phyloP scores from a whole-genome alignment of 441 rosid genomes.

The Euphorbia celastroides region DNA sequence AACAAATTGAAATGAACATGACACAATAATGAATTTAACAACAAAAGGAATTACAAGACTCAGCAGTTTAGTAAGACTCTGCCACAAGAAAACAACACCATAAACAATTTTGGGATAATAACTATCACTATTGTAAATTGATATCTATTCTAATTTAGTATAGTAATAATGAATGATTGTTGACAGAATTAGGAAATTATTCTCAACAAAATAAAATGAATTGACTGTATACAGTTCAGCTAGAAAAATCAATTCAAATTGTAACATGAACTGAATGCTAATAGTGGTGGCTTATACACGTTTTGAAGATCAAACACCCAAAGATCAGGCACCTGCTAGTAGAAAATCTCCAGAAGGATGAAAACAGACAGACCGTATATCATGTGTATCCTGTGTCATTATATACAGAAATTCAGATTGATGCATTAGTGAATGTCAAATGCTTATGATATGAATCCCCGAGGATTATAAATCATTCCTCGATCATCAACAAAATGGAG shows the following conservation, averaged over 20 bases:
- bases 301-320: not conserved
- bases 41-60: not conserved
- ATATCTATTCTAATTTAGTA: not conserved
- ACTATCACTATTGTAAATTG: not conserved
- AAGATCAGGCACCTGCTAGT: constrained; percentile 52
- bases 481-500: constrained; percentile 12
- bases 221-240: not conserved
- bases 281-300: not conserved
- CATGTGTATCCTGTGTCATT: constrained; percentile 69
- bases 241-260: not conserved
- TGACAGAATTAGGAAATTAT: not conserved
- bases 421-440: constrained; percentile 12
- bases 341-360: constrained; percentile 85
- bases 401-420: constrained; percentile 16
- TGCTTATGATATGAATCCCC: constrained; percentile 13
- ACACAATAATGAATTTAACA: not conserved
- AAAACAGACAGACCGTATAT: constrained; percentile 70
- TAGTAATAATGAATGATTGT: not conserved
- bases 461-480: constrained; percentile 11
- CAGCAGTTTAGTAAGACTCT: not conserved
- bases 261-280: not conserved
- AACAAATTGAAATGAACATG: not conserved
- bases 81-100: not conserved
- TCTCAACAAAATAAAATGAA: not conserved
- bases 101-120: not conserved